These are phyloP conservation scores for Dothidotthia symphoricarpi DNA, from an alignment of 2,329 filamentous ascomycete species.

Conservation along the genomic window DNA sequence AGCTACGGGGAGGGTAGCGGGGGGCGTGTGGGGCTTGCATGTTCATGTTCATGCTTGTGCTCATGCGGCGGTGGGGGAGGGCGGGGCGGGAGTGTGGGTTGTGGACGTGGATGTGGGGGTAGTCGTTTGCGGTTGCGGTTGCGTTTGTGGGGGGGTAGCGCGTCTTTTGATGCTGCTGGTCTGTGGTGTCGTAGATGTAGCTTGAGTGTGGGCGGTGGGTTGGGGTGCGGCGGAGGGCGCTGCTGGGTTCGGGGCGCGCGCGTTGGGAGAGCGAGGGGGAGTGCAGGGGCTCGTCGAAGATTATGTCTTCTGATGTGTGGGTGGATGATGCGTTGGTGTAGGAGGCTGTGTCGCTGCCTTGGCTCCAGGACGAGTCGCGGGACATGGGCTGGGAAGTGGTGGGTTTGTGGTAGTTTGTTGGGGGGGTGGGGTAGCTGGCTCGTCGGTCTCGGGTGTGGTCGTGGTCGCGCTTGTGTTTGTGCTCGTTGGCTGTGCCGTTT, in stretches of 20 bases:
- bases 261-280: slow-evolving; percentile 1
- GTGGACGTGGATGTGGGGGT: slow-evolving; percentile 1
- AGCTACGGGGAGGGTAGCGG: too few species aligned
- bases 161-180: slow-evolving; percentile 1
- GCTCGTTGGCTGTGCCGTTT: slow-evolving; percentile 9
- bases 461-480: slow-evolving; percentile 9
- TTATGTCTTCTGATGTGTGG: slow-evolving; percentile 20
- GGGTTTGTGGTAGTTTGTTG: slow-evolving; percentile 9
- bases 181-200: slow-evolving; percentile 10
- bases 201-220: slow-evolving; percentile 6
- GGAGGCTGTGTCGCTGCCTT: slow-evolving; percentile 24
- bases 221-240: not conserved
- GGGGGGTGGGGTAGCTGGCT: slow-evolving; percentile 9
- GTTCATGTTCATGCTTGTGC: too few species aligned
- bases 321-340: slow-evolving; percentile 17
- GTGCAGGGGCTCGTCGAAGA: slow-evolving; percentile 18
- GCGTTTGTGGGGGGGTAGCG: slow-evolving; percentile 1
- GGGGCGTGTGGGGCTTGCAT: too few species aligned
- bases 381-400: slow-evolving; percentile 15
- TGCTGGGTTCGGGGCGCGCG: slow-evolving; percentile 2
- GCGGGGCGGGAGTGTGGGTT: slow-evolving; percentile 3
- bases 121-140: slow-evolving; percentile 9
- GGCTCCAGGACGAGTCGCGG: slow-evolving; percentile 17
- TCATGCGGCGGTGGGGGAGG: slow-evolving; percentile 12
- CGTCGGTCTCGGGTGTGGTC: slow-evolving; percentile 12